Base-by-base conservation (phyloP, 2,329 filamentous ascomycete genomes). In the Aspergillus arachidicola region DNA sequence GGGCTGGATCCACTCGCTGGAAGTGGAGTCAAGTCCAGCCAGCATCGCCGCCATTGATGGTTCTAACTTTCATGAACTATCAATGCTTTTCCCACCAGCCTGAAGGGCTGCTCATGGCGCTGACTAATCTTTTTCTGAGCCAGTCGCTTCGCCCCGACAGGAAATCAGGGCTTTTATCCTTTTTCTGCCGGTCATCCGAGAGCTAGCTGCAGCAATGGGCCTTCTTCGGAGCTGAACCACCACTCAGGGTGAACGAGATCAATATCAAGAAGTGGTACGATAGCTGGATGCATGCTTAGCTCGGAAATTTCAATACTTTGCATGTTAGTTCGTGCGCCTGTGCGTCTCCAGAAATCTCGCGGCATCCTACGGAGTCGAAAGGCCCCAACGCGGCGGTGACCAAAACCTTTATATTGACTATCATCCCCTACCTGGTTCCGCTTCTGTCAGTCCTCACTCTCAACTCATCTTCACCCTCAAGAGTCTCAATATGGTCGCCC, bases 401-500 rank as follows among this genome's bases (percentile, higher is more conserved):
- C 21, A 21, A 55, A 55, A 30, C 21, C 21, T 38, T 58, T 61
- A 61, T 58, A 61, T 51, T 26, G 46, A 21, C 55, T 21, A 32
- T n/a, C 14, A 23, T 53, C 45, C 55, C 60, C 59, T 11, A 21
- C 30, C 54, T 50, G 1, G 16, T 51, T 51, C 6, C 12, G 11
- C 23, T 48, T 28, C 45, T 57, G 11, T 5, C 32, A 19, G 23
- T 43, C 45, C 30, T 19, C 36, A 19, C 26, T 36, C 54, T 36
- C 12, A 50, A 28, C 34, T 32, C 21, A 32, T 45, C 32, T 57
- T 48, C 36, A 36, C 26, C 16, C 23, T 12, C 28, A 30, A 16
- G 46, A 28, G 14, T 28, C 28, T 32, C 62, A 43, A 45, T 55
- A 68, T 67, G 66, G 63, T 69, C 56, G 66, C 61, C 30, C 36